phyloP scores from a whole-genome alignment of 305 asterid genomes.

The Fraxinus velutina region DNA sequence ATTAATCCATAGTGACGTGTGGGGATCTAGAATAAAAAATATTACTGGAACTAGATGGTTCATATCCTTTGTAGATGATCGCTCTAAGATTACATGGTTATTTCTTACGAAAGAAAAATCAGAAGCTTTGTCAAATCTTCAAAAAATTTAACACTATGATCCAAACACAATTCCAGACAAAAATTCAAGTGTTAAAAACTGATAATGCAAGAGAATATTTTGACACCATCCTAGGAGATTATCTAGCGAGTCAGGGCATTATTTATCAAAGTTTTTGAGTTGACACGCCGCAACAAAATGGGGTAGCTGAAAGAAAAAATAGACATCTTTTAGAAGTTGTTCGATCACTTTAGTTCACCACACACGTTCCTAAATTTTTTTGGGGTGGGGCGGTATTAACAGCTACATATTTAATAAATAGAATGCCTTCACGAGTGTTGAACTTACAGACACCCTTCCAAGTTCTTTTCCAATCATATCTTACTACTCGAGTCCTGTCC shows the following conservation, averaged over 20 bases:
- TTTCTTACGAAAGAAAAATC: not conserved
- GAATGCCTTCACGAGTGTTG: not conserved
- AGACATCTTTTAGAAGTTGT: not conserved
- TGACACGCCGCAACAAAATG: not conserved
- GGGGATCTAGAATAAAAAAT: not conserved
- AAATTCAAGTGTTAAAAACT: not conserved
- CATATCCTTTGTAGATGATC: not conserved
- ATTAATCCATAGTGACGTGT: not conserved
- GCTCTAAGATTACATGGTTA: not conserved
- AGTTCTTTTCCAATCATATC: not conserved
- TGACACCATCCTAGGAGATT: not conserved
- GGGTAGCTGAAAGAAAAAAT: not conserved
- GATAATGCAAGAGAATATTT: not conserved
- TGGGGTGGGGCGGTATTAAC: not conserved
- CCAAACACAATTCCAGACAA: not conserved
- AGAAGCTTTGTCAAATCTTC: not conserved
- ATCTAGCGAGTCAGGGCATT: not conserved
- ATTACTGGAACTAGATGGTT: not conserved
- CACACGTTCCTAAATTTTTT: not conserved
- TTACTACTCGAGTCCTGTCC: not conserved
- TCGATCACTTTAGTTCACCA: not conserved
- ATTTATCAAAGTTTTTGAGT: not conserved
- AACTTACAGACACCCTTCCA: not conserved
- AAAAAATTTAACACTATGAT: not conserved
- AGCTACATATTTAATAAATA: not conserved